phyloP scores from a whole-genome alignment of 169 alveolate genomes.

The Theileria sp. region DNA sequence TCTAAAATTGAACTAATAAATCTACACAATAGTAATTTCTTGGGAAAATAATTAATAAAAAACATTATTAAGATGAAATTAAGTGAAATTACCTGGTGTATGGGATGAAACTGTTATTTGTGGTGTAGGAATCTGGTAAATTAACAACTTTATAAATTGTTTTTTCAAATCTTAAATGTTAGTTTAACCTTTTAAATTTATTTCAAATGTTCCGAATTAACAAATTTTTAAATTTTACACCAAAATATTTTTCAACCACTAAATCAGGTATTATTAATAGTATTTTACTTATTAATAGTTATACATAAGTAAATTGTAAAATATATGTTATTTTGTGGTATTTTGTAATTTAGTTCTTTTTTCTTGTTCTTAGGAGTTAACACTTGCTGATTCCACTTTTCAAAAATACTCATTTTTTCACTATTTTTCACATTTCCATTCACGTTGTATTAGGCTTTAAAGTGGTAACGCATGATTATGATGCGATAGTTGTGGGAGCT shows the following conservation, averaged over 20 bases:
- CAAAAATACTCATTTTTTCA: not conserved
- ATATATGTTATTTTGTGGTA: too few species aligned
- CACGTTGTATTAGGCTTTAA: conserved; percentile 71
- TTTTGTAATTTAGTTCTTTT: too few species aligned
- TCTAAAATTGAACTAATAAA: not conserved
- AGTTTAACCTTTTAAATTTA: not conserved
- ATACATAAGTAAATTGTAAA: too few species aligned
- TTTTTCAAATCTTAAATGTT: not conserved
- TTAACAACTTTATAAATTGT: not conserved
- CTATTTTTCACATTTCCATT: not conserved
- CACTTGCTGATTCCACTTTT: not conserved
- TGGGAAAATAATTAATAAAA: not conserved
- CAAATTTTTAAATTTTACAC: not conserved
- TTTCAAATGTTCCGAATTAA: conserved; percentile 16
- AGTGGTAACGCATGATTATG: conserved; percentile 90
- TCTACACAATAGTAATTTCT: not conserved
- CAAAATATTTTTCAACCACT: conserved; percentile 5
- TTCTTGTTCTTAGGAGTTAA: not conserved
- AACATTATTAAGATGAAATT: not conserved
- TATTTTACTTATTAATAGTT: too few species aligned
- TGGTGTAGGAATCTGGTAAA: not conserved
- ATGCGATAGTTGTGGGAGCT: conserved; percentile 97
- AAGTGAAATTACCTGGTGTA: not conserved
- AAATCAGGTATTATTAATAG: conserved; percentile 9
- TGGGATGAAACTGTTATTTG: not conserved